Base-by-base conservation (phyloP, 192 early-diverging fungal species). In the Dissophora globulifera region DNA sequence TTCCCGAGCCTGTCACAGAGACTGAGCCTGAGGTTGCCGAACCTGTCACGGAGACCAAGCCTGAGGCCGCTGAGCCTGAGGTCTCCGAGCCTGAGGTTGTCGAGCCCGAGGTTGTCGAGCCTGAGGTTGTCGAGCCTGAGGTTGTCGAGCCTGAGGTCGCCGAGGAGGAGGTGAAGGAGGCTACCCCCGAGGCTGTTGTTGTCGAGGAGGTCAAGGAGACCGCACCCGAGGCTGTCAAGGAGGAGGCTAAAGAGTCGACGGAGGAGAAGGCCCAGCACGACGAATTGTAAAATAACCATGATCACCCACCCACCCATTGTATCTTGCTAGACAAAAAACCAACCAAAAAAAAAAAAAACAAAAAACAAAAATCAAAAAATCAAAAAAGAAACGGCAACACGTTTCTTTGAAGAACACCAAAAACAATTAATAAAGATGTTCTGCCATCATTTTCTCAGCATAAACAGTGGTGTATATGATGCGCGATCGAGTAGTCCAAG, bases 271-370 rank as follows among this genome's bases (percentile, higher is more conserved):
- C n/a, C n/a, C 35, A 75, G 62, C 70, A 75, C 71, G 71, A 75
- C 62, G 72, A 76, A 67, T 32, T 76, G 72, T 76, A 76, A 76
- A 76, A 47, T 67, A 76, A 23, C 35, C 42, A 30, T 40, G 13
- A 40, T n/a, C n/a, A n/a, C n/a, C n/a, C n/a, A n/a, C n/a, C n/a
- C n/a, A n/a, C n/a, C n/a, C n/a, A n/a, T n/a, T n/a, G n/a, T n/a
- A n/a, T n/a, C n/a, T n/a, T n/a, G n/a, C n/a, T n/a, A n/a, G n/a
- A n/a, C n/a, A n/a, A n/a, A n/a, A 38, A 38, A 38, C 6, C 35
- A 38, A 38, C 35, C 35, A 13, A 6, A 30, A 50, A 50, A 8
- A 25, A 8, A 20, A 30, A 50, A 30, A 50, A 29, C 49, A 50
- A 30, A 8, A 50, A 25, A 45, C n/a, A 45, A 45, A 9, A 38